phyloP scores from a whole-genome alignment of 345 rosid species.

The Cardamine resedifolia region DNA sequence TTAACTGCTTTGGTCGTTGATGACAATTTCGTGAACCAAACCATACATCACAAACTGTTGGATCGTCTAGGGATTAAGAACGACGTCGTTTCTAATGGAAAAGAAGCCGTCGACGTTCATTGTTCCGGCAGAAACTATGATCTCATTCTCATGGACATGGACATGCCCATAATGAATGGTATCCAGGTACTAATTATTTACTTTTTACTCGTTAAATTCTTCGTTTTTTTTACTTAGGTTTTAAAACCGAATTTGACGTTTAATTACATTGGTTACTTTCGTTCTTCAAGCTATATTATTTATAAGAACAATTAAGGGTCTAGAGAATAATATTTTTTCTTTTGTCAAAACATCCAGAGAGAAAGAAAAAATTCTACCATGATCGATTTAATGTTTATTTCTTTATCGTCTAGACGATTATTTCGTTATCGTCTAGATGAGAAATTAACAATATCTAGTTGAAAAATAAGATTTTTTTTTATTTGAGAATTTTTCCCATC shows the following conservation, averaged over 20 bases:
- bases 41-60: constrained; percentile 53
- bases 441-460: too few species aligned
- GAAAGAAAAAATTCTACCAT: not conserved
- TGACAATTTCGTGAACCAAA: constrained; percentile 50
- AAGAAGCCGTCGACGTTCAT: constrained; percentile 70
- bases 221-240: not conserved
- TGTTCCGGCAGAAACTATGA: constrained; percentile 60
- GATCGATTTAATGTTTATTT: not conserved
- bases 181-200: constrained; percentile 50
- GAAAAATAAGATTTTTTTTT: not conserved
- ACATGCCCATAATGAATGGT: constrained; percentile 92
- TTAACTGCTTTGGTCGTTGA: constrained; percentile 69
- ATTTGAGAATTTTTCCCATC: not conserved
- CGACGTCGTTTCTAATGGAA: constrained; percentile 55
- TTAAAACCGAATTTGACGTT: not conserved
- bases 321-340: not conserved
- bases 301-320: not conserved
- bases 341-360: not conserved
- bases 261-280: not conserved
- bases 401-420: too few species aligned
- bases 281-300: not conserved
- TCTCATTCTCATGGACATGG: constrained; percentile 85
- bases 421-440: not conserved
- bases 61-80: constrained; percentile 53
- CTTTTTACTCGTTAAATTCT: not conserved